Base-by-base conservation (phyloP, 345 rosid genomes). In the Camelina laxa region DNA sequence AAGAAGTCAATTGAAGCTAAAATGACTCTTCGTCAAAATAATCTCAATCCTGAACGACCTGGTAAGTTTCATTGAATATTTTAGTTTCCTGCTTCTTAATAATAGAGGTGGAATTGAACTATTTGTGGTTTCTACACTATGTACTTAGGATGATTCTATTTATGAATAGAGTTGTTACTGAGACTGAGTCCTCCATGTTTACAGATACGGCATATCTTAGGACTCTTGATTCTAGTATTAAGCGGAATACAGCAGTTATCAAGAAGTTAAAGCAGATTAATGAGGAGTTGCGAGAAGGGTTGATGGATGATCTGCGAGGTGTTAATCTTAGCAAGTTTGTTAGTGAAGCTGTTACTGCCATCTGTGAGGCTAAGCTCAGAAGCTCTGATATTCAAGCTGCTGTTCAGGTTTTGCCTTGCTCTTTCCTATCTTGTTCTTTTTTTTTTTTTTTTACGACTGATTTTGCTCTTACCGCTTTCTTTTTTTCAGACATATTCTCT, bases 361-460 rank as follows among this genome's bases (percentile, higher is more conserved):
- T 91, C 65, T 96, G 97, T 85, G 99, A 96, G 72, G 98, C 97
- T 69, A 95, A 92, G 82, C 98, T 89, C 75, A 89, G 84, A 83
- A 82, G 87, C 80, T 85, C 96, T 9, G 99, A 96, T 78, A 89
- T 92, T 74, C 99, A 86, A 80, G 96, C 98, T 42, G 98, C 97
- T 51, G 91, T 87, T 73, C 98, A 96, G 96, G 98, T 91, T 74
- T 27, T 53, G 36, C 65, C 68, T 78, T 62, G 19, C 47, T 60
- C 31, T 57, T 69, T 63, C 62, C 49, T 66, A 4, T 57, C 33
- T 66, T 12, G 30, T 20, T 65, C 11, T 14, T 56, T 30, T 75
- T 4, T 49, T 15, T 15, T 49, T 22, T 38, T 33, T 6, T 50
- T 11, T 6, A 22, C 12, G n/a, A n/a, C 12, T 56, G 5, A 30